Evolutionary conservation across 768 basidiomycete species (phyloP).

Genomic region (Pulveroboletus ravenelii): DNA sequence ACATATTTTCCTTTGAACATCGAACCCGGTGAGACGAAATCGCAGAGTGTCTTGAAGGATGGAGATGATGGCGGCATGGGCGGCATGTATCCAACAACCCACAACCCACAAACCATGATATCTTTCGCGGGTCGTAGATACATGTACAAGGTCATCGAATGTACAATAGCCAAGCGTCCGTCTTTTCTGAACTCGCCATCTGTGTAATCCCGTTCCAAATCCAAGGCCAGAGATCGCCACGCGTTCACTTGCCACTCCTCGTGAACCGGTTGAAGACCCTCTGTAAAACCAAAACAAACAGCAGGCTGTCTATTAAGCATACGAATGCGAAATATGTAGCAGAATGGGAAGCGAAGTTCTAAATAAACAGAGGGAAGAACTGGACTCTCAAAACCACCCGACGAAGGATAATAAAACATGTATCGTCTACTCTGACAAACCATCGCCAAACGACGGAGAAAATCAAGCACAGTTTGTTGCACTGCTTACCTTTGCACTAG

Average conservation of each 20-base stretch:
- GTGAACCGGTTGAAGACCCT: constrained; percentile 26
- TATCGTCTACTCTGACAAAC: neutral
- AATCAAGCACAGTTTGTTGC: constrained; percentile 13
- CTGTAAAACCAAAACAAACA: constrained; percentile 17
- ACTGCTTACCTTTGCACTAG: constrained; percentile 30
- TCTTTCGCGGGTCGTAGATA: neutral
- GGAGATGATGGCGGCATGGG: too few species aligned
- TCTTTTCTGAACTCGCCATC: neutral
- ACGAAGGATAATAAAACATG: neutral
- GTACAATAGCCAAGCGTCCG: constrained; percentile 4
- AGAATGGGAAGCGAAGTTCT: neutral
- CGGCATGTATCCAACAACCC: too few species aligned
- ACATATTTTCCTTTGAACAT: too few species aligned
- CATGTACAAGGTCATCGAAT: constrained; percentile 2
- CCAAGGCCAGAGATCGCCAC: neutral
- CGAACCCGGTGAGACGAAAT: neutral
- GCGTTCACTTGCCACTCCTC: constrained; percentile 22
- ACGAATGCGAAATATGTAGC: constrained; percentile 4
- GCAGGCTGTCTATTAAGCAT: constrained; percentile 22
- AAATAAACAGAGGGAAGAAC: neutral
- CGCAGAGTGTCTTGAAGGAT: too few species aligned
- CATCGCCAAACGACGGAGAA: neutral
- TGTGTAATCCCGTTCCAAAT: neutral
- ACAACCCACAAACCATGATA: too few species aligned
- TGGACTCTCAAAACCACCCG: neutral